Evolutionary conservation across 1,284 basidiomycete genomes (phyloP).

Genomic region (Pseudozyma thailandica): DNA sequence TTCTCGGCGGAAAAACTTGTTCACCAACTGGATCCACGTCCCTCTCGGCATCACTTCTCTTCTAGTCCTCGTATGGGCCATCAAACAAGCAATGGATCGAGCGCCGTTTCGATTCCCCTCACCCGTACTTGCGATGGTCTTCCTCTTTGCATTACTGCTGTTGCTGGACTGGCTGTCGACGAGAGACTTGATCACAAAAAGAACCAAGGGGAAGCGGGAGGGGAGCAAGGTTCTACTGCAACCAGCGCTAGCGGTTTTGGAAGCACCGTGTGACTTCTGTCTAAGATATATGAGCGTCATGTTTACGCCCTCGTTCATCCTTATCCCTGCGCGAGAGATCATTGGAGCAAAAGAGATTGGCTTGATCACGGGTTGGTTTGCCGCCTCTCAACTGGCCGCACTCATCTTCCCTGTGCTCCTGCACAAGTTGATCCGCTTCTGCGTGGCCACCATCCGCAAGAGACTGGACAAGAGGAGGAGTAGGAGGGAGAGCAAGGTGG

Average conservation of each 20-base stretch:
- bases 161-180: slow-evolving; percentile 47
- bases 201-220: neutral
- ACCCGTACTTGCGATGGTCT: slow-evolving; percentile 52
- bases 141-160: slow-evolving; percentile 47
- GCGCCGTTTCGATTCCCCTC: slow-evolving; percentile 57
- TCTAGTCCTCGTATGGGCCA: slow-evolving; percentile 43
- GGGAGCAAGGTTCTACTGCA: slow-evolving; percentile 13
- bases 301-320: slow-evolving; percentile 60
- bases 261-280: slow-evolving; percentile 60
- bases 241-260: slow-evolving; percentile 30
- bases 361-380: slow-evolving; percentile 56
- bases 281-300: slow-evolving; percentile 61
- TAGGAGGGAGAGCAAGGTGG: slow-evolving; percentile 15
- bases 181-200: neutral
- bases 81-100: slow-evolving; percentile 50
- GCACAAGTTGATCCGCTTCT: slow-evolving; percentile 10
- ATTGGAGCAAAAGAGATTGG: slow-evolving; percentile 57
- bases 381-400: slow-evolving; percentile 45
- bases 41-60: slow-evolving; percentile 51
- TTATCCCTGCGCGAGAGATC: slow-evolving; percentile 58
- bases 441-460: neutral
- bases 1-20: slow-evolving; percentile 21
- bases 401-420: slow-evolving; percentile 53
- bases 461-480: neutral
- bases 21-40: slow-evolving; percentile 59